Evolutionary conservation across 2,329 filamentous ascomycete species (phyloP), one percentile per base, ranked within the genome.

Genomic region (Eutypella sp.): DNA sequence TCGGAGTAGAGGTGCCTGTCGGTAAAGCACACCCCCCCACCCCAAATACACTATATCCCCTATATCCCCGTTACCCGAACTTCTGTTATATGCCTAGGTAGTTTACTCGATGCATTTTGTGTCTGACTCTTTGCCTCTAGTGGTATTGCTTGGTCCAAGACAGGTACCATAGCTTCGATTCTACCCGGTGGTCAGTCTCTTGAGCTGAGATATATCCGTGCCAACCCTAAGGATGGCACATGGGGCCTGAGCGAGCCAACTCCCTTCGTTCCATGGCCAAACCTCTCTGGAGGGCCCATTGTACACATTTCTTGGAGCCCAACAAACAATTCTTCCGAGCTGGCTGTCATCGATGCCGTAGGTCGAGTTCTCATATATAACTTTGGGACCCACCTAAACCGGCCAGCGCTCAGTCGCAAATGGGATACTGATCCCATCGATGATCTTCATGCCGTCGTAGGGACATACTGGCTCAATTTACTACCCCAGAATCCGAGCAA

Each of bases 141-240:
- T 62, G 82, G 81, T 53, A 78, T 96, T 44, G 83, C 87, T 24
- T 97, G 92, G 91, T 96, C 92, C 10, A 90, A 84, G 57, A 79
- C 82, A 49, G 92, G 92, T 37, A 89, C 85, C 48, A 88, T 97
- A 54, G 91, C 91, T 23, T 85, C 84, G 44, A 85, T 97, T 54
- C 79, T 84, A 18, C 70, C 79, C 15, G 85, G 91, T 66, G 86
- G 87, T 23, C 76, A 77, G 40, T 76, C 74, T 13, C 71, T 96
- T 43, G 82, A 87, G 59, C 74, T 95, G 39, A 82, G 84, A 48
- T 84, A 88, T 60, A 74, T 96, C 42, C 77, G 81, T 27, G 84
- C 85, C 58, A 75, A 83, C 53, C 76, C 82, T 1, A 75, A 82
- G 11, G 78, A 85, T 65, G 88, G 85, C 2, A 75, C 74, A 34